Percentiles rank a stretch among this genome's conserved stretches.
Evolutionary conservation across 352 stramenopile genomes (phyloP).

Genomic region (Phytopythium oedochilum): DNA sequence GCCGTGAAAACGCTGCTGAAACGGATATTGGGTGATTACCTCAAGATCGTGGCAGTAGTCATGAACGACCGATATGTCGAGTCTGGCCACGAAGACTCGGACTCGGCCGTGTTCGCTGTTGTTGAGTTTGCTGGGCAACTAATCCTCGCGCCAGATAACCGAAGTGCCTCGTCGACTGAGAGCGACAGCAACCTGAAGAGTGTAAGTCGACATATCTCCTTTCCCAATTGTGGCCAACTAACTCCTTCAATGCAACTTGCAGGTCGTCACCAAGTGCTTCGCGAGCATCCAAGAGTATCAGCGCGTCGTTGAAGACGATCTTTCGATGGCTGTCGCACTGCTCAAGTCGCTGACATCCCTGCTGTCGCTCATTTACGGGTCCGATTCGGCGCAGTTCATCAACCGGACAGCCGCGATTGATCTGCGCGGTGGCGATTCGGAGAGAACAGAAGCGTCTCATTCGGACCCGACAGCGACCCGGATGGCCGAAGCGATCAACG

Average conservation of each 20-base stretch:
- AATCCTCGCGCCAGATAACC: conserved; percentile 6
- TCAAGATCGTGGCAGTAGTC: conserved; percentile 10
- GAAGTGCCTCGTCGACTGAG: neutral
- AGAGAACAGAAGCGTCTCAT: conserved; percentile 4
- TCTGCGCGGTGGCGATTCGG: conserved; percentile 4
- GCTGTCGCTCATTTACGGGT: conserved; percentile 16
- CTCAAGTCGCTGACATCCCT: conserved; percentile 20
- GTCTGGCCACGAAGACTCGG: neutral
- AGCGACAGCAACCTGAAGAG: conserved; percentile 8
- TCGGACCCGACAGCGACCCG: neutral
- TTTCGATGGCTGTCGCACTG: conserved; percentile 17
- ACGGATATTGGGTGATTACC: conserved; percentile 12
- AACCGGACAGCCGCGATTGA: conserved; percentile 9
- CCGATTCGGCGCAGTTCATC: conserved; percentile 14
- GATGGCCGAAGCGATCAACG: conserved; percentile 29
- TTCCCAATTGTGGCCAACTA: neutral
- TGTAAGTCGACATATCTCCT: neutral
- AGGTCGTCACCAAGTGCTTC: too few species aligned
- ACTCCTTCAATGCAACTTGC: too few species aligned
- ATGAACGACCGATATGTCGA: conserved; percentile 8
- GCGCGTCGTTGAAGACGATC: conserved; percentile 13
- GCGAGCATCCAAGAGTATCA: conserved; percentile 18
- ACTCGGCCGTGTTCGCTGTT: neutral
- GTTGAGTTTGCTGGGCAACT: conserved; percentile 16
- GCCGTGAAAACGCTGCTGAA: neutral